Evolutionary conservation across 108 stramenopile genomes (phyloP).

Genomic region (Phaeodactylum tricornutum): DNA sequence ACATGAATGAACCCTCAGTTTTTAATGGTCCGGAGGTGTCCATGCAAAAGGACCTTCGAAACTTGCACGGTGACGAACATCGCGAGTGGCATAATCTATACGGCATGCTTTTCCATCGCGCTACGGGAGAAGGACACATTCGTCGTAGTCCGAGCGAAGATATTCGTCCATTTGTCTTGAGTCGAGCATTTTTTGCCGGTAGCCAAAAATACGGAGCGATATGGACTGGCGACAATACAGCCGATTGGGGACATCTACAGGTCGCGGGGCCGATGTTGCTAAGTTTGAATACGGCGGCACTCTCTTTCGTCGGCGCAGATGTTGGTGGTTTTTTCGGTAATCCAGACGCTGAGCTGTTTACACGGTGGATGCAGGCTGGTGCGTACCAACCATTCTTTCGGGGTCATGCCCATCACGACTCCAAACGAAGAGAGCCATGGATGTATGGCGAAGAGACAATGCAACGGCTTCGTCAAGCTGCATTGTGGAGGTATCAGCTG

Average conservation of each 20-base stretch:
- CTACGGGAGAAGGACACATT: conserved; percentile 88
- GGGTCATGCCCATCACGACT: conserved; percentile 98
- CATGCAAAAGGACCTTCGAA: conserved; percentile 88
- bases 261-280: conserved; percentile 95
- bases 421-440: conserved; percentile 96
- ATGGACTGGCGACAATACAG: conserved; percentile 99
- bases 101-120: conserved; percentile 96
- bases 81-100: conserved; percentile 99
- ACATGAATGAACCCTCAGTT: conserved; percentile 99
- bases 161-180: conserved; percentile 92
- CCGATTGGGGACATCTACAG: conserved; percentile 90
- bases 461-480: conserved; percentile 63
- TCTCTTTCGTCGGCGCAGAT: conserved; percentile 97
- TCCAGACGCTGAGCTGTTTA: conserved; percentile 93
- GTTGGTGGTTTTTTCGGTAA: conserved; percentile 99
- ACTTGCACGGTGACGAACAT: conserved; percentile 89
- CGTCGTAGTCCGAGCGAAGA: conserved; percentile 58
- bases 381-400: conserved; percentile 98
- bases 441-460: conserved; percentile 93
- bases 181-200: conserved; percentile 94
- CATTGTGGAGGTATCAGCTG: conserved; percentile 91
- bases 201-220: conserved; percentile 95
- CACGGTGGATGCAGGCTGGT: conserved; percentile 98
- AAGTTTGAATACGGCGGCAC: conserved; percentile 82
- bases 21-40: conserved; percentile 99